Percentiles rank a stretch among this genome's conserved stretches.
Conservation (phyloP, 2,329 filamentous ascomycete genomes). For the Trichoderma hamatum region DNA sequence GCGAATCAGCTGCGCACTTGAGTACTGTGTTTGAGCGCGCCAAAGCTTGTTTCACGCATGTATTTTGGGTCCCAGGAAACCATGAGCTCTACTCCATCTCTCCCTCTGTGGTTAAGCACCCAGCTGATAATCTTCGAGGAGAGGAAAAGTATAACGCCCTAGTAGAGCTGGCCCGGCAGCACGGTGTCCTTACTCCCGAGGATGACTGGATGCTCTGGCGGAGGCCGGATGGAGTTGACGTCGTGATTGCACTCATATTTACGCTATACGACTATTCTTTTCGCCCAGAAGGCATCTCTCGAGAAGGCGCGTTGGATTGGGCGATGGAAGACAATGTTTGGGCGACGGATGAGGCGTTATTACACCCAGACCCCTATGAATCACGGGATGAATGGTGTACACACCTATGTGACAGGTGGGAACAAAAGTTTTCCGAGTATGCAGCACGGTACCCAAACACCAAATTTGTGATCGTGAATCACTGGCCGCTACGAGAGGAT, state of each 20-base stretch:
- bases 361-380: constrained; percentile 13
- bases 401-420: constrained; percentile 13
- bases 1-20: constrained; percentile 14
- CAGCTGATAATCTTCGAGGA: background rate
- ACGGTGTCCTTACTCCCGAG: constrained; percentile 20
- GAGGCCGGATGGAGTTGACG: background rate
- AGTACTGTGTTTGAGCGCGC: constrained; percentile 8
- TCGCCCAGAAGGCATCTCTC: background rate
- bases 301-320: constrained; percentile 15
- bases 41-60: constrained; percentile 20
- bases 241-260: constrained; percentile 16
- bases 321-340: constrained; percentile 15
- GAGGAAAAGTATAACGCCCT: constrained; percentile 18
- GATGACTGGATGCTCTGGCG: constrained; percentile 24
- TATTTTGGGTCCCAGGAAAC: constrained; percentile 20
- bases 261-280: constrained; percentile 22
- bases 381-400: constrained; percentile 18
- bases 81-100: constrained; percentile 20
- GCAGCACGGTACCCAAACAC: constrained; percentile 3
- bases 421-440: constrained; percentile 15
- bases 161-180: constrained; percentile 3
- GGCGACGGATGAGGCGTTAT: constrained; percentile 17
- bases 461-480: constrained; percentile 17
- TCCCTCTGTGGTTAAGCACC: constrained; percentile 1
- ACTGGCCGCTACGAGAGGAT: constrained; percentile 18